Conservation (phyloP, 2,329 filamentous ascomycete species). For the Diaporthe capsici region DNA sequence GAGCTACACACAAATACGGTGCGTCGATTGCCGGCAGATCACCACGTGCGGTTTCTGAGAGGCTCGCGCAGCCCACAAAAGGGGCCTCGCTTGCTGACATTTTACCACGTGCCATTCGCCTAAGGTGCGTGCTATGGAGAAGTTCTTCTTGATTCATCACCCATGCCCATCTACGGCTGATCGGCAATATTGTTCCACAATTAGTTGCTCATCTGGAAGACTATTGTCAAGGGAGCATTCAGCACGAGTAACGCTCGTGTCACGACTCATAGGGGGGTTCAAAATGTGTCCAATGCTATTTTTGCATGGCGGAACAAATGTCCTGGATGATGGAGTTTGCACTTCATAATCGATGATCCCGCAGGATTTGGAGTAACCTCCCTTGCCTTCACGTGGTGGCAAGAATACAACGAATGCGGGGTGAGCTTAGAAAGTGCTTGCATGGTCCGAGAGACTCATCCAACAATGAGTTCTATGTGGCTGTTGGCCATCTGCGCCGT, state of each 20-base stretch:
- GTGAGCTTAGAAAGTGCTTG: neutral
- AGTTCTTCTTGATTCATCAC: neutral
- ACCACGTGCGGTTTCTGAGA: neutral
- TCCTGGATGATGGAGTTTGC: neutral
- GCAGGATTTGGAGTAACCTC: neutral
- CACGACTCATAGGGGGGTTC: neutral
- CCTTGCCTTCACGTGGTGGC: neutral
- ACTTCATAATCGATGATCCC: slow-evolving; percentile 1
- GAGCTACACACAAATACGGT: neutral
- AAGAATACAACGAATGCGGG: neutral
- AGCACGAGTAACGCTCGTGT: neutral
- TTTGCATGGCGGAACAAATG: neutral
- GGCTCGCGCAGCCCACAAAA: neutral
- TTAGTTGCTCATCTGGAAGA: neutral
- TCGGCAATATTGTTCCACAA: neutral
- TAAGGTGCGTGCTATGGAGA: neutral
- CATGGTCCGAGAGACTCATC: neutral
- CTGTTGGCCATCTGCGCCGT: slow-evolving; percentile 9
- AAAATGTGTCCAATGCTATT: neutral
- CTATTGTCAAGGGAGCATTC: neutral
- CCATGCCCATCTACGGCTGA: neutral
- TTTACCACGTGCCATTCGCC: neutral
- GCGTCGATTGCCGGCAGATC: neutral
- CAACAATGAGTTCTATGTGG: slow-evolving; percentile 6
- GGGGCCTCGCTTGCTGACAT: neutral